phyloP scores from a whole-genome alignment of 495 filamentous ascomycete species.

The Neurospora sp. region DNA sequence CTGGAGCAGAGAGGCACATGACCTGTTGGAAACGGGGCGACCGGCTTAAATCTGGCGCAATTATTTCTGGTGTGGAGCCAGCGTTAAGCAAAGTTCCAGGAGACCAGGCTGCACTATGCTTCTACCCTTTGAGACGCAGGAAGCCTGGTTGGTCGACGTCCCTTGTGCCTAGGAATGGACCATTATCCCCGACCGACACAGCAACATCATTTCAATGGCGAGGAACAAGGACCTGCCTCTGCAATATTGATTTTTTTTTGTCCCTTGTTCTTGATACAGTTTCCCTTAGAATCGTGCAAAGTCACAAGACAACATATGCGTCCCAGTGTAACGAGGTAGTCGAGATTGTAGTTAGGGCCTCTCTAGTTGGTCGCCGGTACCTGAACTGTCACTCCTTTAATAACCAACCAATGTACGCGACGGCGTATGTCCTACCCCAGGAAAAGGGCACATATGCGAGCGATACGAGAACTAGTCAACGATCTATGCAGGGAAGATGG shows the following conservation, averaged over 20 bases:
- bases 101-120: background rate
- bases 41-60: slow-evolving; percentile 14
- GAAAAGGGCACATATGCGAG: background rate
- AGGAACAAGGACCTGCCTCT: background rate
- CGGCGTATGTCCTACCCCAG: background rate
- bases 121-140: background rate
- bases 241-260: background rate
- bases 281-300: background rate
- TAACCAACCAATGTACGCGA: background rate
- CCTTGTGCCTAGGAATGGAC: background rate
- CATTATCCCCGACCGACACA: background rate
- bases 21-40: slow-evolving; percentile 37
- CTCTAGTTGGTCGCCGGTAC: background rate
- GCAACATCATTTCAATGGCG: background rate
- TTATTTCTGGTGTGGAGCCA: background rate
- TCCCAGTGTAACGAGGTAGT: background rate
- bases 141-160: background rate
- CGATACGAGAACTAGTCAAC: background rate
- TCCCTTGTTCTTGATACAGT: background rate
- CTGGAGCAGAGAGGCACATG: slow-evolving; percentile 44
- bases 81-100: background rate
- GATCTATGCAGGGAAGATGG: background rate
- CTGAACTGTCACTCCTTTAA: background rate
- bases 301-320: background rate
- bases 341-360: background rate